Conservation (phyloP, 1,284 basidiomycete species). For the Xerocomus nothofagi region DNA sequence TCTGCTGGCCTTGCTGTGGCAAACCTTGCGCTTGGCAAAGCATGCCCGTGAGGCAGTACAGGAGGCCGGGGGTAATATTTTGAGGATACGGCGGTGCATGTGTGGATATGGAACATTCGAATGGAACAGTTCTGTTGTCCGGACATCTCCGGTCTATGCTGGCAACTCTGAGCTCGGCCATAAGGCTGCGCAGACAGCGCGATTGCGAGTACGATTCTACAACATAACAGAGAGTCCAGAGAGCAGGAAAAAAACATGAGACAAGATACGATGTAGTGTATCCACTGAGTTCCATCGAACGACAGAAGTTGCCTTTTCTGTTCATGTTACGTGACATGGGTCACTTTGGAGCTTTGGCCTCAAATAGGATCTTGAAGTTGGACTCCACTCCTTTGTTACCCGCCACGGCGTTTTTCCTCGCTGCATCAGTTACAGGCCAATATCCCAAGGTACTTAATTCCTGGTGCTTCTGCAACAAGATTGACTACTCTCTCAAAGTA, state of each 20-base stretch:
- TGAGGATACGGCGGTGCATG: conserved; percentile 11
- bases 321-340: background rate
- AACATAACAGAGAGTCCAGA: background rate
- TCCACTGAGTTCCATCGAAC: background rate
- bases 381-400: too few relatives aligned
- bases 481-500: background rate
- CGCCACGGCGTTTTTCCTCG: background rate
- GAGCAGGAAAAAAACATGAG: background rate
- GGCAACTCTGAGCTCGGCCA: background rate
- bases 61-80: background rate
- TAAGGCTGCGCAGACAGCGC: background rate
- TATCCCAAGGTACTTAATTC: conserved; percentile 5
- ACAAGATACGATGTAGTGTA: background rate
- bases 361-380: conserved; percentile 22
- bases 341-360: background rate
- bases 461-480: background rate
- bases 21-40: background rate
- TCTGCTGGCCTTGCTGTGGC: background rate
- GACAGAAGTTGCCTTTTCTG: conserved; percentile 21
- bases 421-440: background rate
- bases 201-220: background rate
- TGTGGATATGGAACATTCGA: conserved; percentile 31
- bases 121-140: conserved; percentile 18
- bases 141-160: conserved; percentile 20
- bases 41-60: conserved; percentile 13